Base-by-base conservation (phyloP, 129 eudicot genomes). In the Deinandra increscens region DNA sequence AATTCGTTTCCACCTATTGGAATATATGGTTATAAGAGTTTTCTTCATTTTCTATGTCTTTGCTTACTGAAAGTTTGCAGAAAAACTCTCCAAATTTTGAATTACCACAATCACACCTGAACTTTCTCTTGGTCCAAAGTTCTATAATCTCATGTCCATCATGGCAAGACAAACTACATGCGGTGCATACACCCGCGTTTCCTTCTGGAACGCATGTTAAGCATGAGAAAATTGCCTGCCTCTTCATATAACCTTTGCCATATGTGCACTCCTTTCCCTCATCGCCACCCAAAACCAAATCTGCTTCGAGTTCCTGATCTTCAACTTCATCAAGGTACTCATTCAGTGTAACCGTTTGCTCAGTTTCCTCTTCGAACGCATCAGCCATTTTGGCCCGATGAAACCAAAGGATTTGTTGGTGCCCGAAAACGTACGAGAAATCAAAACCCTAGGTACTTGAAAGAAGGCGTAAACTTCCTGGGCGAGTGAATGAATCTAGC, bases 231-330 rank as follows among this genome's bases (percentile, higher is more conserved):
- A n/a, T n/a, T n/a, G n/a, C n/a, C n/a, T n/a, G n/a, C n/a, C n/a
- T n/a, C n/a, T n/a, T n/a, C n/a, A n/a, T n/a, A n/a, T n/a, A n/a
- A n/a, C n/a, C n/a, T n/a, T n/a, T n/a, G n/a, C n/a, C n/a, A n/a
- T n/a, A n/a, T n/a, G n/a, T n/a, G n/a, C n/a, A n/a, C n/a, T n/a
- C n/a, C n/a, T n/a, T n/a, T n/a, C n/a, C n/a, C n/a, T n/a, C n/a
- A n/a, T n/a, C n/a, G n/a, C n/a, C n/a, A n/a, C 99, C 97, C 81
- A 94, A 69, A 64, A 94, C 88, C 76, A 94, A 61, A 79, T 94
- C 99, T 4, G 96, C 99, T 85, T 94, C 97, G 83, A 91, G 81
- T 68, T 91, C 96, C 82, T 83, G 85, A 17, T 91, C 88, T 62
- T 88, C 97, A 22, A 91, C 82, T 36, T 76, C 85, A 36, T 91